Evolutionary conservation across 176 grass and related monocot species (phyloP), one percentile per base, ranked within the genome.

Genomic region (Zea luxurians): DNA sequence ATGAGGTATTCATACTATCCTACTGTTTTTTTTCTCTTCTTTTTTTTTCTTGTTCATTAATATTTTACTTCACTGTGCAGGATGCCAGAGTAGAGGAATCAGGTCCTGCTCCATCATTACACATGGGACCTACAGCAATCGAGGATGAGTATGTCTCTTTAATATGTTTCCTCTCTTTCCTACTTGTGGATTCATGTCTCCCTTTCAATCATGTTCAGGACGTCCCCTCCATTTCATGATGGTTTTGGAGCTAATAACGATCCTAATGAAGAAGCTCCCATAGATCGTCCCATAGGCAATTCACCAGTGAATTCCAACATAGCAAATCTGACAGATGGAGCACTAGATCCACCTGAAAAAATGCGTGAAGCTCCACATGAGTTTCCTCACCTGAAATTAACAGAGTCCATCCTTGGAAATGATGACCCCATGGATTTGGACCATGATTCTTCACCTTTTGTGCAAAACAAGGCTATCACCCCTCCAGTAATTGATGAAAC

Each of bases 201-300:
- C 18, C 79, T 89, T 80, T 38, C 69, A 74, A 71, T 64, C 66
- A 62, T 83, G 44, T 76, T 71, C 84, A 93, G 91, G 42, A 82
- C 54, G 6, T 58, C 83, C 48, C 96, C 92, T 65, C 92, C 92
- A 75, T 95, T 87, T 64, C 35, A 38, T 40, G 87, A 61, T 58
- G 59, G 27, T 48, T 69, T 88, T 15, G 81, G 82, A 75, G 67
- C 77, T 74, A 44, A 63, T 45, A 77, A 64, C 48, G 58, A 77
- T 72, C 20, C 12, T 11, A 58, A 82, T 76, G 52, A 61, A 64
- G 74, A 64, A 85, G 76, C 27, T 70, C 63, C 48, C 21, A 12
- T 64, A 58, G 67, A 80, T 48, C 82, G 49, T 69, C 34, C 45
- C 59, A 43, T 69, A 6, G 78, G 61, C 18, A 81, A 85, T 57